These are phyloP conservation scores for Rhytidiadelphus loreus DNA, from an alignment of 225 moss, liverwort and hornwort species.

Conservation along the genomic window DNA sequence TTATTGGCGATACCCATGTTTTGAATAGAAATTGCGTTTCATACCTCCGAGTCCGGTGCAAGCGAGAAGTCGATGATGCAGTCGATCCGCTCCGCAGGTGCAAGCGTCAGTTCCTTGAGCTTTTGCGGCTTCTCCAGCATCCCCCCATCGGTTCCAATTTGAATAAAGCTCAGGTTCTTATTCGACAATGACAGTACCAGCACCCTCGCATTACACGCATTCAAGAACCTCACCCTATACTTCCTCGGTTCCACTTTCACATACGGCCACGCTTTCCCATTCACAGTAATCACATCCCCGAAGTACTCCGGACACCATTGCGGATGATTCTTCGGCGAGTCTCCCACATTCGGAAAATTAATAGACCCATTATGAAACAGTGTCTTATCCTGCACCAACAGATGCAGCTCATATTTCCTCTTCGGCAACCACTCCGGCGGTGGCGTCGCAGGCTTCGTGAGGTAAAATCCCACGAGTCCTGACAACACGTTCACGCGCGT, in stretches of 20 bases:
- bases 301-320: conserved; percentile 62
- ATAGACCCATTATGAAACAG: conserved; percentile 36
- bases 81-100: conserved; percentile 66
- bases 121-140: conserved; percentile 13
- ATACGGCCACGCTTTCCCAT: conserved; percentile 57
- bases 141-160: conserved; percentile 84
- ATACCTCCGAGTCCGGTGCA: background rate
- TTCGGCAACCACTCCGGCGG: conserved; percentile 11
- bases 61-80: conserved; percentile 53
- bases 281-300: conserved; percentile 44
- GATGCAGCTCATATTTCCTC: background rate
- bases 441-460: background rate
- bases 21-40: background rate
- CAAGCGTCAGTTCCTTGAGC: conserved; percentile 6
- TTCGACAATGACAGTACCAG: conserved; percentile 28
- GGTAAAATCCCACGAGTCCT: conserved; percentile 41
- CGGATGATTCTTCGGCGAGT: conserved; percentile 19
- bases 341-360: conserved; percentile 52
- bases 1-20: background rate
- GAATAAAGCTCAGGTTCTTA: conserved; percentile 24
- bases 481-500: conserved; percentile 47
- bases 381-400: conserved; percentile 31
- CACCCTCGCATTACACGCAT: conserved; percentile 53
- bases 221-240: conserved; percentile 45
- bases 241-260: conserved; percentile 12